Base-by-base conservation (phyloP, 148 eudicot species). In the Cornus kousa region DNA sequence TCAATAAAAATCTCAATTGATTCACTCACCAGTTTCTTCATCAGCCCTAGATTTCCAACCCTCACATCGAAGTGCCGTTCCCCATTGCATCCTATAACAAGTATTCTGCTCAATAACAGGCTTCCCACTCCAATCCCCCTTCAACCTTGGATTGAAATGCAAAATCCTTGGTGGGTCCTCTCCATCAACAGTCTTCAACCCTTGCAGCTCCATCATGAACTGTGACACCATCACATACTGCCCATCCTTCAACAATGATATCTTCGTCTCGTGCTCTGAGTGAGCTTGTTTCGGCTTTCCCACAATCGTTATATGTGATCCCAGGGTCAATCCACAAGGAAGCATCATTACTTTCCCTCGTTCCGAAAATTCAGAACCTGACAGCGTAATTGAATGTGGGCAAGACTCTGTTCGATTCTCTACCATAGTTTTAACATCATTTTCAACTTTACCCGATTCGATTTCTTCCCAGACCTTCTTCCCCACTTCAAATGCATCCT, bases 61-160 rank as follows among this genome's bases (percentile, higher is more conserved):
- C 46, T 95, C 97, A 43, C 99, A 95, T 33, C 97, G 83, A 78
- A 89, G 90, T 0, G 90, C 89, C 2, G 93, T 78, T 14, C 97
- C 97, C 99, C 99, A 95, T 74, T 95, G 93, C 90, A 88, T 91
- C 79, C 99, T 86, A 78, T 93, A 93, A 87, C 99, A 93, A 80
- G 97, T 93, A 50, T 95, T 95, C 87, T 89, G 94, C 91, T 95
- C 99, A 84, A 95, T 95, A 31, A 93, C 94, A 76, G 99, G 99
- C 89, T 88, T 91, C 39, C 89, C 92, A 85, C 94, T 93, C 99
- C 93, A 90, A 86, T 95, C 97, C 33, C 97, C 97, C 75, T 89
- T 95, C 89, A 95, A 84, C 83, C 99, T 89, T 0, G 99, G 99
- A 86, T 93, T 91, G 70, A 90, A 89, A 85, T 95, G 97, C 88